phyloP scores from a whole-genome alignment of 2,329 filamentous ascomycete species.

The Cytospora chrysosperma region DNA sequence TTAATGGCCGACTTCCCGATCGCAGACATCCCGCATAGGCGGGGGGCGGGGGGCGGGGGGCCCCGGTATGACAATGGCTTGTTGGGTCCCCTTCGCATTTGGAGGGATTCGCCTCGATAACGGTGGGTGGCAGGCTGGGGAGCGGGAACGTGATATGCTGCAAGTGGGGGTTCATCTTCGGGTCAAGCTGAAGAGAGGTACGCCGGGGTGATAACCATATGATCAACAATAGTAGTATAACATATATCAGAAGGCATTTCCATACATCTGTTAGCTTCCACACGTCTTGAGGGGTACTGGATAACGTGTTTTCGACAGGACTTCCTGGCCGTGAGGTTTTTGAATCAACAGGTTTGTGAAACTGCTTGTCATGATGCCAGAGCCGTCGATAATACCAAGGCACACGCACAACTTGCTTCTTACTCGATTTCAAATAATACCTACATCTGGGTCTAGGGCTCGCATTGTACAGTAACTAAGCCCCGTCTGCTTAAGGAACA shows the following conservation, averaged over 20 bases:
- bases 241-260: neutral
- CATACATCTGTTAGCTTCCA: neutral
- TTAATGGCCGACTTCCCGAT: slow-evolving; percentile 6
- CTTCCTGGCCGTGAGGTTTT: no score
- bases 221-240: neutral
- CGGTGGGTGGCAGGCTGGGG: neutral
- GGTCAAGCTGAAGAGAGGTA: neutral
- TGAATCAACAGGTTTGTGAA: no score
- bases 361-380: no score
- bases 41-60: no score
- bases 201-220: neutral
- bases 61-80: neutral
- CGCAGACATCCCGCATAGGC: slow-evolving; percentile 2
- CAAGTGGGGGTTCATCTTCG: neutral
- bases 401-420: no score
- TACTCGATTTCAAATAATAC: no score
- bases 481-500: no score
- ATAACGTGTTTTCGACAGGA: no score
- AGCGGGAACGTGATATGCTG: neutral
- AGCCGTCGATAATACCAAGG: no score
- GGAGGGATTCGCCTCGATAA: neutral
- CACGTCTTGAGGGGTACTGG: neutral
- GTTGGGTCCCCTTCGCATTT: neutral
- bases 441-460: no score
- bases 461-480: no score